Conservation (phyloP, 805 yeast species). For the Ogataea paraovalis region DNA sequence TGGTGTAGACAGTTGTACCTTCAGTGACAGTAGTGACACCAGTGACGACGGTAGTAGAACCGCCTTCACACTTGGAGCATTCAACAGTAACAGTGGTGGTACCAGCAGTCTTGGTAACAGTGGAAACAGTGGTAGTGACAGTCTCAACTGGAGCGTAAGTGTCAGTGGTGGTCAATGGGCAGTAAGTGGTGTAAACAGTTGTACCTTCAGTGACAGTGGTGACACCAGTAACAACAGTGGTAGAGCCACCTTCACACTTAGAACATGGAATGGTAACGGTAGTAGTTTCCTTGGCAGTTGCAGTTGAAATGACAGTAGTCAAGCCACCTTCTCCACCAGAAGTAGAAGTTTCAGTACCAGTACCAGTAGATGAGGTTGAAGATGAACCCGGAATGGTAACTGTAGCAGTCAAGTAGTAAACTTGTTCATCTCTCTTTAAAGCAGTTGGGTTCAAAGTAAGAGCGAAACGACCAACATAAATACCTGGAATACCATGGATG, state of each 20-base stretch:
- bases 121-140: slow-evolving; percentile 2
- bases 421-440: slow-evolving; percentile 21
- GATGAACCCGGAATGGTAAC: slow-evolving; percentile 11
- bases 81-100: slow-evolving; percentile 19
- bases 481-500: slow-evolving; percentile 12
- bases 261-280: slow-evolving; percentile 25
- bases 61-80: slow-evolving; percentile 19
- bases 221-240: slow-evolving; percentile 25
- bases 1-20: slow-evolving; percentile 24
- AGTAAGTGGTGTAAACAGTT: slow-evolving; percentile 32
- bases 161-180: slow-evolving; percentile 27
- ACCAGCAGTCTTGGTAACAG: background rate
- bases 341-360: slow-evolving; percentile 4
- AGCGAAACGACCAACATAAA: slow-evolving; percentile 20
- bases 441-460: slow-evolving; percentile 16
- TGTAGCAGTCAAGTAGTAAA: slow-evolving; percentile 23
- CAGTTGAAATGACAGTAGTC: slow-evolving; percentile 1
- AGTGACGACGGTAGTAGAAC: slow-evolving; percentile 17
- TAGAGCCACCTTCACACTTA: slow-evolving; percentile 16
- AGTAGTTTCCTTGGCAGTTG: slow-evolving; percentile 8
- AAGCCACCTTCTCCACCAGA: background rate
- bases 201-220: slow-evolving; percentile 23
- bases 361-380: slow-evolving; percentile 1
- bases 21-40: slow-evolving; percentile 20
- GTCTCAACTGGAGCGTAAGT: slow-evolving; percentile 17